Conservation (phyloP, 2,329 filamentous ascomycete genomes). For the Raffaelea deltoideospora region DNA sequence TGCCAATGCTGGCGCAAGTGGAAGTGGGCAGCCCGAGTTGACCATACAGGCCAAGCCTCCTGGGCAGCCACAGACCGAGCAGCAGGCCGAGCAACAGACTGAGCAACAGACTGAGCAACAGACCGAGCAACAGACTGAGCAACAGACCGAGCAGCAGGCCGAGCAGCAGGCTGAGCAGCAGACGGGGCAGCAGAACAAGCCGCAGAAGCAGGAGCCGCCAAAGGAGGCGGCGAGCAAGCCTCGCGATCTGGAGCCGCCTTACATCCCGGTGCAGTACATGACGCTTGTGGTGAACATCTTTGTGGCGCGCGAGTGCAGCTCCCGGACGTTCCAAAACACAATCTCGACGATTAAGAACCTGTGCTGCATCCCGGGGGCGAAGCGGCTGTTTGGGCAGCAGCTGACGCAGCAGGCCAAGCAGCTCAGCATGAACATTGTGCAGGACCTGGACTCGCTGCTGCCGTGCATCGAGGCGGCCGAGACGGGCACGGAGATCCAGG, state of each 20-base stretch:
- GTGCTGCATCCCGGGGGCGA: slow-evolving; percentile 80
- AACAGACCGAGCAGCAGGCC: background rate
- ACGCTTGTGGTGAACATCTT: slow-evolving; percentile 93
- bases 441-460: slow-evolving; percentile 71
- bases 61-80: too few species aligned
- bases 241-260: slow-evolving; percentile 57
- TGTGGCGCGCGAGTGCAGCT: slow-evolving; percentile 87
- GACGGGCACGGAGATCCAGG: slow-evolving; percentile 88
- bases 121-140: too few species aligned
- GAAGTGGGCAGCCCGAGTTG: too few species aligned
- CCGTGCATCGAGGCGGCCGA: slow-evolving; percentile 76
- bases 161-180: slow-evolving; percentile 3
- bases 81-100: too few species aligned
- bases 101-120: too few species aligned
- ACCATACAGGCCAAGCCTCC: too few species aligned
- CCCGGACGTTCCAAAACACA: slow-evolving; percentile 95
- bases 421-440: slow-evolving; percentile 70
- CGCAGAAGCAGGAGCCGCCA: background rate
- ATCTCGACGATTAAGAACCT: slow-evolving; percentile 98
- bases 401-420: slow-evolving; percentile 74
- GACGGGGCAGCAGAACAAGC: slow-evolving; percentile 10
- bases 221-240: slow-evolving; percentile 21
- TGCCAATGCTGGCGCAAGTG: too few species aligned
- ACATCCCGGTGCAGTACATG: slow-evolving; percentile 78
- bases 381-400: slow-evolving; percentile 83